Evolutionary conservation across 768 basidiomycete species (phyloP).

Genomic region (Suillus fuscotomentosus): DNA sequence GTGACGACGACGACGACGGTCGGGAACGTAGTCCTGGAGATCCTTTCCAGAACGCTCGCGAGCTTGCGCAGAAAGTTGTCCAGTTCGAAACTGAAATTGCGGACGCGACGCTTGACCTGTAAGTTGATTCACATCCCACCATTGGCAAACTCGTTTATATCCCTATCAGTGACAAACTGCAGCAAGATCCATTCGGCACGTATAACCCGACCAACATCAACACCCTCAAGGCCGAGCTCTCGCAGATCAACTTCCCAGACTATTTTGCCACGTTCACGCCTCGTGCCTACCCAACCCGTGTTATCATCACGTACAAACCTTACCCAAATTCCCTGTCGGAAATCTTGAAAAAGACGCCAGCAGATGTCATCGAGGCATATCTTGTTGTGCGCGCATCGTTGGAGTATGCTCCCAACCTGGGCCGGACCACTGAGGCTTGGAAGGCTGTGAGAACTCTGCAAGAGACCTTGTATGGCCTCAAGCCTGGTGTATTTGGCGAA

Average conservation of each 20-base stretch:
- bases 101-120: conserved; percentile 78
- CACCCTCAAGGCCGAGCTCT: conserved; percentile 65
- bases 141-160: not conserved
- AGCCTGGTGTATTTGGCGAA: conserved; percentile 82
- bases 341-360: conserved; percentile 64
- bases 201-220: conserved; percentile 82
- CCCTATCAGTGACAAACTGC: conserved; percentile 54
- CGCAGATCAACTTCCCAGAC: conserved; percentile 77
- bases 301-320: conserved; percentile 81
- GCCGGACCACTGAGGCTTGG: conserved; percentile 75
- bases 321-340: conserved; percentile 67
- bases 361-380: conserved; percentile 83
- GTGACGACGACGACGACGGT: conserved; percentile 41
- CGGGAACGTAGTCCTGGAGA: conserved; percentile 30
- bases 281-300: conserved; percentile 66
- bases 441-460: conserved; percentile 66
- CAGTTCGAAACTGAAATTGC: conserved; percentile 79
- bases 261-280: conserved; percentile 88
- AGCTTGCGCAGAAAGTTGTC: conserved; percentile 70
- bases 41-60: conserved; percentile 47
- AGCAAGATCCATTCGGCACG: conserved; percentile 79
- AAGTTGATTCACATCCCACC: conserved; percentile 24
- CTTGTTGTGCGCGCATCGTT: conserved; percentile 77
- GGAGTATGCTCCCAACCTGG: conserved; percentile 66
- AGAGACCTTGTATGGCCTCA: conserved; percentile 78